Base-by-base conservation (phyloP, 805 yeast genomes). In the Yarrowia yakushimensis region DNA sequence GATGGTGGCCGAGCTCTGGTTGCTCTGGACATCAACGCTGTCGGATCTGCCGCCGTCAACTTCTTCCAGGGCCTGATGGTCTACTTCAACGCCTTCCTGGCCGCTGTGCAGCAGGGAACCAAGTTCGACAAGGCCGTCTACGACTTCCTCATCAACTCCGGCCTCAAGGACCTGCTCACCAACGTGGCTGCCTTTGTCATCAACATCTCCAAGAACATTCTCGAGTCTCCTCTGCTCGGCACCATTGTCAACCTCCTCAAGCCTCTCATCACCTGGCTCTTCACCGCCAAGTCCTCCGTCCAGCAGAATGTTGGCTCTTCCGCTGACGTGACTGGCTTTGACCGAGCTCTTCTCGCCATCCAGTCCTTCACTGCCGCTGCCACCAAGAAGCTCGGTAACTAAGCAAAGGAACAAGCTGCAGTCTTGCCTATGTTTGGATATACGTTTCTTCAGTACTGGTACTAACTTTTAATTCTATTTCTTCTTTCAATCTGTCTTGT, bases 101-200 rank as follows among this genome's bases (percentile, higher is more conserved):
- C 41, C 7, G 41, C 57, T 22, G 57, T 48, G 15, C 57, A 48
- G 57, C 57, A 48, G 57, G 57, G 57, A 15, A 48, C 57, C 57
- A 48, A 48, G 57, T 48, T 48, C 41, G 57, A 48, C 57, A 48
- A 48, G 57, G 57, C 57, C 41, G 57, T 48, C n/a, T 48, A 48
- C 57, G 57, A 48, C 42, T 48, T 48, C 57, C 57, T 48, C 41
- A 48, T 48, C 57, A 48, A 48, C 57, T 48, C 57, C 41, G 57
- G 57, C 3, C 8, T 48, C 57, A 48, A 48, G 57, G 57, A 48
- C 57, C 33, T 48, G 42, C 57, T 48, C 9, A 48, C 57, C 57
- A 48, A 48, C 57, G 30, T 48, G 22, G 28, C 57, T 31, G 57
- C 57, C 30, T 48, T 48, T 41, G 23, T 48, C 22, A 48, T 48